These are phyloP conservation scores for Dryadomyces quercus-mongolicae DNA, from an alignment of 2,329 filamentous ascomycete genomes.

Conservation along the genomic window DNA sequence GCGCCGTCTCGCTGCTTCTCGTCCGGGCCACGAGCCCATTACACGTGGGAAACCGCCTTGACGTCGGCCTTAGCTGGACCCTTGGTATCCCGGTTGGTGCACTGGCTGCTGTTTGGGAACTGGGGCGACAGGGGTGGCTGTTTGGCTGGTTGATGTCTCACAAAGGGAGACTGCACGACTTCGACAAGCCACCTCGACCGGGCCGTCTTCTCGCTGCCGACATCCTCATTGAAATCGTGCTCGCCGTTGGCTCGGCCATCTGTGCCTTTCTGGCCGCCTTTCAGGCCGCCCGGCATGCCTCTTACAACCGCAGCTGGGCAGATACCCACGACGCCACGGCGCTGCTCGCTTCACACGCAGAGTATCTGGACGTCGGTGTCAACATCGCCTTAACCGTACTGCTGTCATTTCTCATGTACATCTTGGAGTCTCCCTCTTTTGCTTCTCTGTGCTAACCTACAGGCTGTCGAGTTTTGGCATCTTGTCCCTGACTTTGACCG, in stretches of 20 bases:
- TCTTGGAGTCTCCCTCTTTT: background rate
- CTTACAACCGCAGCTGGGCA: conserved; percentile 4
- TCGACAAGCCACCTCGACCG: background rate
- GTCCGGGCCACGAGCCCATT: conserved; percentile 3
- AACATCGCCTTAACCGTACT: conserved; percentile 1
- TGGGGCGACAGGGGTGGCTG: background rate
- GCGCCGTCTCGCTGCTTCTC: conserved; percentile 5
- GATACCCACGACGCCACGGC: background rate
- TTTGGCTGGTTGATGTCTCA: background rate
- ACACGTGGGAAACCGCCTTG: conserved; percentile 1
- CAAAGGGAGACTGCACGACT: background rate
- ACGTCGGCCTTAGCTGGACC: conserved; percentile 8
- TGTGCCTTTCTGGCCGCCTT: conserved; percentile 10
- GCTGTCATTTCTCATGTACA: conserved; percentile 4
- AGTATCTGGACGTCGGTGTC: conserved; percentile 8
- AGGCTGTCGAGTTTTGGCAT: conserved; percentile 7
- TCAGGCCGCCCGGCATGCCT: conserved; percentile 8
- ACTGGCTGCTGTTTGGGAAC: conserved; percentile 7
- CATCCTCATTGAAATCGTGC: conserved; percentile 1
- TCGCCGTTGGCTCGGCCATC: conserved; percentile 8
- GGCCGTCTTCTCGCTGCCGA: background rate
- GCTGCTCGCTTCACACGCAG: too few species aligned
- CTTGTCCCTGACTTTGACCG: conserved; percentile 1
- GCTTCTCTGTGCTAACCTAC: background rate
- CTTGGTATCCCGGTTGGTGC: conserved; percentile 7